Base-by-base conservation (phyloP, 1,139 yeast species). In the Taphrina betulina region DNA sequence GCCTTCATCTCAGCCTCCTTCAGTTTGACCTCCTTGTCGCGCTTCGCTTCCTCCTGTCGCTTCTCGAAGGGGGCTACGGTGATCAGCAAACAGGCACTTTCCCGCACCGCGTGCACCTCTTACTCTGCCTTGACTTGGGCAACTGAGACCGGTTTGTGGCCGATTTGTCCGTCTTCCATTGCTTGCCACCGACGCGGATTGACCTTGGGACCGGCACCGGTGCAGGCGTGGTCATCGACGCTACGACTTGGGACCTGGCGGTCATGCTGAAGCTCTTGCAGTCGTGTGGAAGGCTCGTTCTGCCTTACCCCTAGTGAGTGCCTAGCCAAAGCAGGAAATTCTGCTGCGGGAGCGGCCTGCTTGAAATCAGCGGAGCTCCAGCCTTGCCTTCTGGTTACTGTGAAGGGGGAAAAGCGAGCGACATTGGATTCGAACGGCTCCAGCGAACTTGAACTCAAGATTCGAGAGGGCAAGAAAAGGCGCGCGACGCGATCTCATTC, bases 71-170 rank as follows among this genome's bases (percentile, higher is more conserved):
- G 50, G 26, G 48, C 50, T 42, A 17, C 17, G 10, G 2, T 38
- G 22, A 10, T 17, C 22, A n/a, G 17, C 14, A 10, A 16, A n/a
- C 22, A 14, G n/a, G 17, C 16, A 12, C 31, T 17, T 10, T 3
- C 33, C 12, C 16, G 17, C 28, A 8, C 2, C 10, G 4, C n/a
- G 12, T 8, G 16, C 16, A 29, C 5, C 3, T 23, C 50, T 33
- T 23, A 33, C 45, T 44, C 34, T 42, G 53, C n/a, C 53, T 33
- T 14, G 42, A 28, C 12, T 33, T 24, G 22, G 53, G 45, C 8
- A 43, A 20, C 12, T 54, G 54, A 1, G 56, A 54, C 16, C 50
- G 45, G 10, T 42, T 52, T 12, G 56, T 52, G 8, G 56, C 50
- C 16, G 35, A 20, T 19, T 52, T 52, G 10, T 34, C 26, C 17